Conservation (phyloP, 2,329 filamentous ascomycete species). For the Bipolaris victoriae region DNA sequence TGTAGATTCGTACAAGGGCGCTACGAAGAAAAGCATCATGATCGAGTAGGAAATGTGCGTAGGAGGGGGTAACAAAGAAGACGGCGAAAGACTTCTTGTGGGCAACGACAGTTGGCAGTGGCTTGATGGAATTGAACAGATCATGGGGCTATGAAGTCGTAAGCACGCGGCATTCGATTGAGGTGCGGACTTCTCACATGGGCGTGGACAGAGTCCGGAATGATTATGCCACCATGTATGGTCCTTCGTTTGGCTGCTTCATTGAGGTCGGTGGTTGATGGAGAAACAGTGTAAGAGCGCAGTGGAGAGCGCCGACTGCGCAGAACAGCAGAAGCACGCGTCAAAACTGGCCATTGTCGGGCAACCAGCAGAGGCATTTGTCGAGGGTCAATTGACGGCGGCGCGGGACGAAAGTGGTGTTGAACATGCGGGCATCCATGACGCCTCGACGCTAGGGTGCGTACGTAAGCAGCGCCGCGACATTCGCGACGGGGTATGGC, state of each 20-base stretch:
- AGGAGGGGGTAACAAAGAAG: constrained; percentile 43
- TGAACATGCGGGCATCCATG: constrained; percentile 6
- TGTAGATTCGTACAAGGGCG: constrained; percentile 32
- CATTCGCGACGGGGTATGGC: constrained; percentile 18
- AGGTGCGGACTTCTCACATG: constrained; percentile 23
- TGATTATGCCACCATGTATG: constrained; percentile 34
- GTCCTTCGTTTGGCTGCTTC: neutral
- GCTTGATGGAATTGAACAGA: constrained; percentile 32
- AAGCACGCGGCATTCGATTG: constrained; percentile 4
- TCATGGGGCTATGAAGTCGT: constrained; percentile 28
- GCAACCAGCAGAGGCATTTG: constrained; percentile 41
- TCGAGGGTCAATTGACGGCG: constrained; percentile 36
- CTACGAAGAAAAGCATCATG: constrained; percentile 34
- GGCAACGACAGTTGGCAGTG: constrained; percentile 11
- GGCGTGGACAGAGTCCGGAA: constrained; percentile 32
- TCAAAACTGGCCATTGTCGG: constrained; percentile 36
- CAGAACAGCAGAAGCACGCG: constrained; percentile 19
- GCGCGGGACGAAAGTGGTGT: constrained; percentile 9
- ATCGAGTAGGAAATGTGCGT: constrained; percentile 40
- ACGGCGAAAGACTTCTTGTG: constrained; percentile 29
- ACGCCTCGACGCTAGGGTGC: constrained; percentile 22
- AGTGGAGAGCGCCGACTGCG: constrained; percentile 8
- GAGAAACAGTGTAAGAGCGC: constrained; percentile 14
- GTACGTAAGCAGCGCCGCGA: constrained; percentile 19
- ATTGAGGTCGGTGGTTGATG: constrained; percentile 1